These are phyloP conservation scores for Colletotrichum sp. DNA, from an alignment of 2,329 filamentous ascomycete species.

Conservation along the genomic window DNA sequence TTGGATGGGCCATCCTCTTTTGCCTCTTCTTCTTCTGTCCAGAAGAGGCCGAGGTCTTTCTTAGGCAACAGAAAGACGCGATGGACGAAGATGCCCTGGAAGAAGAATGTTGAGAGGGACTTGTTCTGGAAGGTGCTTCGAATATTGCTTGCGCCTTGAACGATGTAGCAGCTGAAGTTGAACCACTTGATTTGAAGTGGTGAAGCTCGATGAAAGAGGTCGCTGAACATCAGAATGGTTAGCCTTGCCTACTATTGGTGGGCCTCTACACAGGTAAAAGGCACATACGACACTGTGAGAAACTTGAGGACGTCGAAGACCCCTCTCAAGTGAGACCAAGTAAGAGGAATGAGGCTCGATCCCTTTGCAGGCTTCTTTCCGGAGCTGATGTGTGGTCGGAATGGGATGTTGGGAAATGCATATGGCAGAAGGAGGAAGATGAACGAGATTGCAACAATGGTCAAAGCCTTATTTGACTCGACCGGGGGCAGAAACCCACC, in stretches of 20 bases:
- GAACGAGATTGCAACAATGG: not conserved
- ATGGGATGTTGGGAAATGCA: not conserved
- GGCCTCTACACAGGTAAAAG: not conserved
- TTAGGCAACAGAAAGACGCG: not conserved
- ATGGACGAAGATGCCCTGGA: not conserved
- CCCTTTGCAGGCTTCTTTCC: not conserved
- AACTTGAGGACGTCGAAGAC: not conserved
- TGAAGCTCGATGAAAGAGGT: not conserved
- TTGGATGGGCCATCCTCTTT: not conserved
- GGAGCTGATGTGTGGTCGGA: not conserved
- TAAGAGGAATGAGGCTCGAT: not conserved
- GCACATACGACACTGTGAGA: not conserved
- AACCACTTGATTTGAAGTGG: not conserved
- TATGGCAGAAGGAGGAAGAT: not conserved
- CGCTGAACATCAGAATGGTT: not conserved
- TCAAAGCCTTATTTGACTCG: not conserved
- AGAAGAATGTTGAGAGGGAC: not conserved
- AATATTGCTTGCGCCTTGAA: not conserved
- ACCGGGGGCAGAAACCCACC: not conserved
- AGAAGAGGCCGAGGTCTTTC: not conserved
- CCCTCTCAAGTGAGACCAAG: not conserved
- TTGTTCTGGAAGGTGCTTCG: not conserved
- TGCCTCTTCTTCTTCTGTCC: not conserved
- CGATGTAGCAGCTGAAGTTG: not conserved
- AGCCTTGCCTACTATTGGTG: not conserved